Evolutionary conservation across 257 asterid species (phyloP), one percentile per base, ranked within the genome.

Genomic region (Solanum tarapatanum): DNA sequence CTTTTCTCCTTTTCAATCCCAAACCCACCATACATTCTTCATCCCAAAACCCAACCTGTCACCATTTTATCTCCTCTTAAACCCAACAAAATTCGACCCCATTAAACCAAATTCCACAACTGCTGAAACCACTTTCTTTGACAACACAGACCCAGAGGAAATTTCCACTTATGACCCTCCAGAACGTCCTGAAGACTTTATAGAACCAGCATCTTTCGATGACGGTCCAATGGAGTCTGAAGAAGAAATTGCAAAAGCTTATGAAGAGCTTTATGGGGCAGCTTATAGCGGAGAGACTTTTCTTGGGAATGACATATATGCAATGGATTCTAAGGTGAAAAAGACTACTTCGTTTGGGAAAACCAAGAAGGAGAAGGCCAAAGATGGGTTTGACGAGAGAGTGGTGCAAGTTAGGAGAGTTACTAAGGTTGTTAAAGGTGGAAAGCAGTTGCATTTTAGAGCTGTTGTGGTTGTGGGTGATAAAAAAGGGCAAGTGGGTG

Each of bases 361-460:
- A 55, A 88, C 11, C 1, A 94, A 94, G 93, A 94, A 90, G 76
- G 98, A 96, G 88, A 96, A 93, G 88, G 87, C 93, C 12, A 92
- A 94, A 48, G 99, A 97, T 88, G 98, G 98, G 14, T 94, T 94
- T 86, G 99, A 97, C 21, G 99, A 97, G 94, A 89, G 98, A 64
- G 98, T 97, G 8, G 94, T 97, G 86, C 98, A 97, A 72, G 99
- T 95, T 10, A 91, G 99, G 90, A 94, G 98, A 37, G 99, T 96
- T n/a, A 96, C 98, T 1, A 96, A 96, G 91, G 99, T 97, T 30
- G 99, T 97, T 4, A 97, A 97, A 87, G 99, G 99, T n/a, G 99
- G 99, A 51, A 95, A 95, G 77, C 98, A 97, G 90, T 87, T 94
- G 92, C 95, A 94, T 89, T 97, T 97, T 11, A 92, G 99, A 55